Evolutionary conservation across 345 rosid genomes (phyloP), one percentile per base, ranked within the genome.

Genomic region (Citrus mangshanensis): DNA sequence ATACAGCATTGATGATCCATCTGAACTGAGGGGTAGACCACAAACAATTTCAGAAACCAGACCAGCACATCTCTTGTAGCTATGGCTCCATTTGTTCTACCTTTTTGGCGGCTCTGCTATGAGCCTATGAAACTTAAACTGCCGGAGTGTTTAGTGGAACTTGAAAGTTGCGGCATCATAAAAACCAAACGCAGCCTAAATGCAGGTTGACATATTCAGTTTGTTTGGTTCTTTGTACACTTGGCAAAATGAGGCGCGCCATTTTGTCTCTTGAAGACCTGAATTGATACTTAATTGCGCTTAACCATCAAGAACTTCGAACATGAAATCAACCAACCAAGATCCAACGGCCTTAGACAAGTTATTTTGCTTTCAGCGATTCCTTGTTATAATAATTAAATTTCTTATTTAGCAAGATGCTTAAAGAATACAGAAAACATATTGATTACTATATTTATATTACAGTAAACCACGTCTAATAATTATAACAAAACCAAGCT

Each of bases 371-470:
- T 58, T 58, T 58, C 34, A 6, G 21, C 32, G 21, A 9, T 7
- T 13, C 37, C 13, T 24, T 4, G 54, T 54, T 25, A 73, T 22
- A 63, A 2, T 5, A 54, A 32, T 12, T 28, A 54, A 22, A 72
- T 32, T 9, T 30, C 60, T 30, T 19, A 46, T 27, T 70, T 72
- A 58, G 32, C 2, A 59, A 58, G 66, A 73, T 59, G 18, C 6
- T 14, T 25, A 58, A 73, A 59, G 37, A 56, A 73, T 59, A 73
- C 68, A 73, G 55, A 59, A 3, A 73, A 73, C 67, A 59, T 38
- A 38, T 60, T n/a, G 21, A 28, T 63, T 34, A 4, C 49, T 38
- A 59, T 60, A 28, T 10, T 63, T 28, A 73, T 59, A 37, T 73
- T 58, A 73, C 77, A 73, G 35, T 24, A 56, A 72, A 60, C 60